phyloP scores from a whole-genome alignment of 495 filamentous ascomycete genomes.

The Pseudomonodictys pantanalensis region DNA sequence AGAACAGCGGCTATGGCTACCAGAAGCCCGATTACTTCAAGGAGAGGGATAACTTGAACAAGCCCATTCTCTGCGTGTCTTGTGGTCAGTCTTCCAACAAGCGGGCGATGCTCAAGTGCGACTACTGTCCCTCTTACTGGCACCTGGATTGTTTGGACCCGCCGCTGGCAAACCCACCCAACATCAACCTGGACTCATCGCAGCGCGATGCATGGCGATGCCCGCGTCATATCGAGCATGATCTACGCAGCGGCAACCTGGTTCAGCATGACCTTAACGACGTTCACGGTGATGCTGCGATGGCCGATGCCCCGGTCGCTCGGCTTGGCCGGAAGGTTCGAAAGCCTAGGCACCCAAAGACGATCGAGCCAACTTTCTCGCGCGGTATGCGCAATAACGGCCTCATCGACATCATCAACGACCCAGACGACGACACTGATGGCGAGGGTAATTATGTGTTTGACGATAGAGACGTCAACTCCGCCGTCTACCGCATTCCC shows the following conservation, averaged over 20 bases:
- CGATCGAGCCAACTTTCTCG: slow-evolving; percentile 45
- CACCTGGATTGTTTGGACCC: slow-evolving; percentile 90
- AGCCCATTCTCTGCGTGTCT: slow-evolving; percentile 57
- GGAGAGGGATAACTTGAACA: slow-evolving; percentile 54
- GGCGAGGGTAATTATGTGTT: slow-evolving; percentile 43
- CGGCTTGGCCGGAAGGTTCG: slow-evolving; percentile 44
- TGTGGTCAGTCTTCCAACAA: slow-evolving; percentile 26
- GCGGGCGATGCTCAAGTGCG: slow-evolving; percentile 44
- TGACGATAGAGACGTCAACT: slow-evolving; percentile 54
- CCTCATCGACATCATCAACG: slow-evolving; percentile 70
- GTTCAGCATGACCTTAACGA: slow-evolving; percentile 24
- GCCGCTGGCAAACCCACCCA: slow-evolving; percentile 73
- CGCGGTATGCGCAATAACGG: slow-evolving; percentile 73
- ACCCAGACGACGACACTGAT: slow-evolving; percentile 56
- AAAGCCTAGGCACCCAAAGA: slow-evolving; percentile 52
- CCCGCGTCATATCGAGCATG: slow-evolving; percentile 75
- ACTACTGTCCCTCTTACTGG: slow-evolving; percentile 75
- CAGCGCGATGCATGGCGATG: slow-evolving; percentile 75
- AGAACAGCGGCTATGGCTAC: slow-evolving; percentile 30
- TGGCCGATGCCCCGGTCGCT: slow-evolving; percentile 10
- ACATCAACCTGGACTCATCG: slow-evolving; percentile 43
- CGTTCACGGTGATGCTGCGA: slow-evolving; percentile 4
- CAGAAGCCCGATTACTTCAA: slow-evolving; percentile 56
- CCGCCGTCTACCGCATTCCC: slow-evolving; percentile 58
- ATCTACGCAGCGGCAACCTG: slow-evolving; percentile 34